phyloP scores from a whole-genome alignment of 345 rosid genomes.

The Jatropha curcas region DNA sequence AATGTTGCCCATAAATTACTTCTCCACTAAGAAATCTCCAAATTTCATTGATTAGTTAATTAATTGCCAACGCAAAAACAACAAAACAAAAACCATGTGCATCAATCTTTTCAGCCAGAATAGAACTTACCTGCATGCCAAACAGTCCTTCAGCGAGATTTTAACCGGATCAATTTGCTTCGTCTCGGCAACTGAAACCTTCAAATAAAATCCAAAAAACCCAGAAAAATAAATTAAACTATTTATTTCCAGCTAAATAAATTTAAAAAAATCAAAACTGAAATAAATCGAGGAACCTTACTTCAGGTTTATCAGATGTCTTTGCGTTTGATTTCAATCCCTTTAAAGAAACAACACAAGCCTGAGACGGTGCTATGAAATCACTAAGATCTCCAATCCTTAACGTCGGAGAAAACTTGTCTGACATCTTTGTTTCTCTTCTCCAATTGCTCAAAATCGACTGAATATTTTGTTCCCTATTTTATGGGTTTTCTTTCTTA shows the following conservation, averaged over 20 bases:
- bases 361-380: conserved; percentile 91
- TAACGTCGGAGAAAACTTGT: conserved; percentile 80
- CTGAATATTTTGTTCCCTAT: no score
- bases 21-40: no score
- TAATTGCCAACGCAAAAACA: background rate
- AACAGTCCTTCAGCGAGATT: conserved; percentile 94
- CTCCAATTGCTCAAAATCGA: no score
- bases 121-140: conserved; percentile 76
- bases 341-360: conserved; percentile 72
- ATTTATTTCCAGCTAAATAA: background rate
- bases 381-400: conserved; percentile 94
- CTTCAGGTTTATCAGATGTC: conserved; percentile 58
- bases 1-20: background rate
- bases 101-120: background rate
- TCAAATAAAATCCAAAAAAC: conserved; percentile 17
- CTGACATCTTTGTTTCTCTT: conserved; percentile 57
- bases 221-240: background rate
- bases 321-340: conserved; percentile 46
- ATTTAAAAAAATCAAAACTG: background rate
- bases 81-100: background rate
- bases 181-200: conserved; percentile 53
- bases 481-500: no score
- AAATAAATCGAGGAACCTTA: conserved; percentile 11
- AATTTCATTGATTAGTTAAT: no score
- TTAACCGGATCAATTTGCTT: conserved; percentile 64